Conservation (phyloP, 495 filamentous ascomycete species). For the Cryomyces antarcticus region DNA sequence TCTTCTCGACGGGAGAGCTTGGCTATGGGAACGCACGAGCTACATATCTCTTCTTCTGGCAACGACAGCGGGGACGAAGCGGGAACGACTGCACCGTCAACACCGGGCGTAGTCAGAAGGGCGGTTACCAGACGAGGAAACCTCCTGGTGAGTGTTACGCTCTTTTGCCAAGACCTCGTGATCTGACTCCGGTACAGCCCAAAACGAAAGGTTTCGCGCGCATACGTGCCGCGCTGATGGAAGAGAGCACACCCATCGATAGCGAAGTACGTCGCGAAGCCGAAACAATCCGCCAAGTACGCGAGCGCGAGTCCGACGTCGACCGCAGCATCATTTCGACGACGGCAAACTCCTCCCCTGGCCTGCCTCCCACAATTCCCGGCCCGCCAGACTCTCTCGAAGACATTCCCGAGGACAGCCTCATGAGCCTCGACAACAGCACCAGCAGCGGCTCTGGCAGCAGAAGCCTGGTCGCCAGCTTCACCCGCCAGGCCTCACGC, state of each 20-base stretch:
- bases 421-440: conserved; percentile 39
- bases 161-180: neutral
- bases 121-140: conserved; percentile 75
- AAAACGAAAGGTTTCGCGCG: conserved; percentile 91
- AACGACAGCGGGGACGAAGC: conserved; percentile 56
- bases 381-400: conserved; percentile 22
- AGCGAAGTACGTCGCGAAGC: conserved; percentile 79
- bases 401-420: conserved; percentile 37
- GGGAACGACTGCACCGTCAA: conserved; percentile 21
- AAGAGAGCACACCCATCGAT: conserved; percentile 74
- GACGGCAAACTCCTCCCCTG: conserved; percentile 27
- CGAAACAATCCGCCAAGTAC: conserved; percentile 83
- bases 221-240: conserved; percentile 69
- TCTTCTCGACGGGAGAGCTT: conserved; percentile 61
- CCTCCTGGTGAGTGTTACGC: conserved; percentile 43
- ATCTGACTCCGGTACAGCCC: conserved; percentile 29
- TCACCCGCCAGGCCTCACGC: conserved; percentile 48
- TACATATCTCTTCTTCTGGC: conserved; percentile 58
- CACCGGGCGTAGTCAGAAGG: conserved; percentile 38
- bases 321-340: conserved; percentile 25
- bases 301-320: conserved; percentile 40
- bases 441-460: conserved; percentile 1
- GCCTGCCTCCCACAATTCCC: conserved; percentile 17
- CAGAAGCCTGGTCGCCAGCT: conserved; percentile 19
- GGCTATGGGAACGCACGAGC: conserved; percentile 65